These are phyloP conservation scores for Phlegmacium glaucopus DNA, from an alignment of 768 basidiomycete species.

Conservation along the genomic window DNA sequence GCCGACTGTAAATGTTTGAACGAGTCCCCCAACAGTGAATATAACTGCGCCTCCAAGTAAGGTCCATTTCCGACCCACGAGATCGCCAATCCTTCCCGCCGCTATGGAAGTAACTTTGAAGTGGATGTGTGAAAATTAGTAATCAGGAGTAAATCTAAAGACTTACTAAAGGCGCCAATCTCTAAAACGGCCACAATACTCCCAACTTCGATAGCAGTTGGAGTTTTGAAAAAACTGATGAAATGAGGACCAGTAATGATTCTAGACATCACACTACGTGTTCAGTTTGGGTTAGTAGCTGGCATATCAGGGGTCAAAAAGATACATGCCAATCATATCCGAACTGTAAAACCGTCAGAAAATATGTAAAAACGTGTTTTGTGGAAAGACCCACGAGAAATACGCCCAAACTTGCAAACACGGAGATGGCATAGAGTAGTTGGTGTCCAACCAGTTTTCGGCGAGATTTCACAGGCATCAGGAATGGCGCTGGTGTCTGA, in stretches of 20 bases:
- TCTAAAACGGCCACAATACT: constrained; percentile 96
- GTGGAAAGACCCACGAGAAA: constrained; percentile 55
- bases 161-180: constrained; percentile 84
- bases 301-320: constrained; percentile 2
- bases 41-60: constrained; percentile 79
- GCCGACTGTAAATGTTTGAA: constrained; percentile 81
- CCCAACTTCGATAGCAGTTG: constrained; percentile 69
- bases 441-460: constrained; percentile 67
- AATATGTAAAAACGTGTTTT: neutral
- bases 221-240: constrained; percentile 76
- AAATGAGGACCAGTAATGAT: constrained; percentile 89
- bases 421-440: constrained; percentile 71
- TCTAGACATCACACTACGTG: constrained; percentile 77
- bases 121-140: neutral
- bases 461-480: constrained; percentile 15
- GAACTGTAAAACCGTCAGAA: constrained; percentile 43
- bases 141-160: neutral
- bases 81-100: constrained; percentile 85
- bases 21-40: constrained; percentile 81
- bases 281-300: neutral
- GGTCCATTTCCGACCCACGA: constrained; percentile 81
- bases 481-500: no score
- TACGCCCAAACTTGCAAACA: constrained; percentile 78
- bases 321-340: constrained; percentile 49
- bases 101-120: constrained; percentile 78